Evolutionary conservation across 2,329 filamentous ascomycete species (phyloP).

Genomic region (Teratosphaeria zuluensis): DNA sequence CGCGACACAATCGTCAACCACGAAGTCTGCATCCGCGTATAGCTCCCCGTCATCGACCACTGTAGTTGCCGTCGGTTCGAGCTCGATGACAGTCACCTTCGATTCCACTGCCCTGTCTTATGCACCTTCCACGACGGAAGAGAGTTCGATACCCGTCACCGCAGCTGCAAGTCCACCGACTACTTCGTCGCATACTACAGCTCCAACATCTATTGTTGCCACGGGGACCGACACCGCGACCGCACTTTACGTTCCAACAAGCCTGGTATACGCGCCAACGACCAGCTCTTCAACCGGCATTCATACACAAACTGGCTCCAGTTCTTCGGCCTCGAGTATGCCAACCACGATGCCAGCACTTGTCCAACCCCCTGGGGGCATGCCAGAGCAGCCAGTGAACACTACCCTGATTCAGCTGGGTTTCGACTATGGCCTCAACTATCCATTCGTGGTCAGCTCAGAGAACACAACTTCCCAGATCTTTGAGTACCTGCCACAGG

Average conservation of each 20-base stretch:
- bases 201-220: constrained; percentile 33
- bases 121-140: background rate
- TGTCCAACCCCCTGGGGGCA: constrained; percentile 60
- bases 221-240: constrained; percentile 39
- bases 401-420: constrained; percentile 71
- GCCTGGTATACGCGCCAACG: constrained; percentile 48
- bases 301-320: constrained; percentile 28
- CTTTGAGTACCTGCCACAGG: constrained; percentile 65
- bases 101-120: background rate
- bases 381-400: constrained; percentile 48
- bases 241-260: constrained; percentile 46
- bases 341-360: constrained; percentile 62
- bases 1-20: background rate
- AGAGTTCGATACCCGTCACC: constrained; percentile 1
- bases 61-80: background rate
- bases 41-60: background rate
- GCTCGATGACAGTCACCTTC: constrained; percentile 1
- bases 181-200: constrained; percentile 11
- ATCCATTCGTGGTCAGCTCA: constrained; percentile 65
- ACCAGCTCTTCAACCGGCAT: constrained; percentile 8
- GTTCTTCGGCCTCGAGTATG: constrained; percentile 43
- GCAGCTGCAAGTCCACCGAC: background rate
- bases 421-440: constrained; percentile 73
- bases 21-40: background rate
- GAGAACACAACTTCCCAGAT: constrained; percentile 72